Evolutionary conservation across 768 basidiomycete genomes (phyloP).

Genomic region (Royoungia palumana): DNA sequence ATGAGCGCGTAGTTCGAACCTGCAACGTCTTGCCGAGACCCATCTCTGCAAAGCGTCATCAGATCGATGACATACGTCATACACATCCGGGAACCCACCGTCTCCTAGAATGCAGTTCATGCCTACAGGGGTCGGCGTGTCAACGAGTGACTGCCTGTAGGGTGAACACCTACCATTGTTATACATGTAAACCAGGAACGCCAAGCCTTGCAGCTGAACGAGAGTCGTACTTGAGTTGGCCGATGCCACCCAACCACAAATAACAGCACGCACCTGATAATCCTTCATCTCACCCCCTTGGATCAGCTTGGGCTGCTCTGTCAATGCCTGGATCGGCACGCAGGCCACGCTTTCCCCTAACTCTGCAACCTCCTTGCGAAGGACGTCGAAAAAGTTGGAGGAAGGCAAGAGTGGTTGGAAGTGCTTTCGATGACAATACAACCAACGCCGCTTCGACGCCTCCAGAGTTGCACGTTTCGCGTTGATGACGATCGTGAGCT

Average conservation of each 20-base stretch:
- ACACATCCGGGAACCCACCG: constrained; percentile 36
- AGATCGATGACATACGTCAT: neutral
- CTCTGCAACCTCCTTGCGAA: constrained; percentile 32
- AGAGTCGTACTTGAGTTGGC: neutral
- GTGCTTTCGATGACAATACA: constrained; percentile 41
- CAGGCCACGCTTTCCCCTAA: constrained; percentile 26
- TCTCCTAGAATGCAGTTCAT: constrained; percentile 75
- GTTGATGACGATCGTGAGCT: constrained; percentile 43
- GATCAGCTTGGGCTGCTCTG: constrained; percentile 49
- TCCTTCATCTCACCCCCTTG: constrained; percentile 63
- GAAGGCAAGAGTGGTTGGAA: constrained; percentile 48
- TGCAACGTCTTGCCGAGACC: constrained; percentile 66
- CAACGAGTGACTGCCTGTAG: neutral
- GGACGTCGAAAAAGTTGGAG: constrained; percentile 36
- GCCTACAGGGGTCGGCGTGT: constrained; percentile 30
- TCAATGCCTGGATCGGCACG: constrained; percentile 38
- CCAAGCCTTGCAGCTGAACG: constrained; percentile 54
- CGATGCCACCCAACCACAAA: neutral
- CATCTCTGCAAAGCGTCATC: constrained; percentile 40
- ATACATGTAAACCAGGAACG: constrained; percentile 64
- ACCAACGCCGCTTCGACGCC: constrained; percentile 43
- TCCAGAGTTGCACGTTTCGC: constrained; percentile 38
- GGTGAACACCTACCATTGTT: constrained; percentile 48
- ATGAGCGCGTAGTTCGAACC: constrained; percentile 24
- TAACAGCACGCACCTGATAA: constrained; percentile 50